Conservation (phyloP, 2,329 filamentous ascomycete species). For the Cladophialophora bantiana region DNA sequence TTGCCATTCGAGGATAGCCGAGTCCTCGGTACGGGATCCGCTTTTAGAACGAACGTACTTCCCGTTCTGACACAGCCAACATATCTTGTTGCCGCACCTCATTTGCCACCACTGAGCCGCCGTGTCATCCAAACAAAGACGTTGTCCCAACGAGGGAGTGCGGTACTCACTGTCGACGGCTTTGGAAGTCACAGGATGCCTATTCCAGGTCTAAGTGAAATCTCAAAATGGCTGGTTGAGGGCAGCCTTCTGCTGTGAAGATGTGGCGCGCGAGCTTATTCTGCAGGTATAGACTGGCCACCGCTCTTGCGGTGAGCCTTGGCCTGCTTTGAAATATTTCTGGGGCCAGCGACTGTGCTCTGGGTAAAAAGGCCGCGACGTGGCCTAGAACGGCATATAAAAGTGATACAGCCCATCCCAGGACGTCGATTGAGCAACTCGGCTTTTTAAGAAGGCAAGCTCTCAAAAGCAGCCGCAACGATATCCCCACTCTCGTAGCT, state of each 20-base stretch:
- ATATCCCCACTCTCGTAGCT: background rate
- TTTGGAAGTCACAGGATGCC: background rate
- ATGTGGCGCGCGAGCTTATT: background rate
- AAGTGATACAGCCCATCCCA: background rate
- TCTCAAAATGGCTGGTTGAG: background rate
- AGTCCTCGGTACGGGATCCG: background rate
- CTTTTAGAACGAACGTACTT: slow-evolving; percentile 13
- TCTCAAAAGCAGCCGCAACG: background rate
- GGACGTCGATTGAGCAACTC: background rate
- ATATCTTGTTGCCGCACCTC: background rate
- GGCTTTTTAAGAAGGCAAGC: background rate
- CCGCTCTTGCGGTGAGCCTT: background rate
- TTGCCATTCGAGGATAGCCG: background rate
- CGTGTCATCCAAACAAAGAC: background rate
- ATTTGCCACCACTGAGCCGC: background rate
- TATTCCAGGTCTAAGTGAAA: background rate
- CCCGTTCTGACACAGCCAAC: background rate
- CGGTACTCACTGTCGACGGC: background rate
- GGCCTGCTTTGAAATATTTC: background rate
- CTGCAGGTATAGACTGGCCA: background rate
- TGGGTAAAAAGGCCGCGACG: background rate
- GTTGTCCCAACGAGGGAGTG: background rate
- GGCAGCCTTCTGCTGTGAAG: background rate
- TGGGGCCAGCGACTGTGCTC: too few species aligned
- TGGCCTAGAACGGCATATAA: background rate